phyloP scores from a whole-genome alignment of 129 eudicot genomes.

The Saussurea involucrata region DNA sequence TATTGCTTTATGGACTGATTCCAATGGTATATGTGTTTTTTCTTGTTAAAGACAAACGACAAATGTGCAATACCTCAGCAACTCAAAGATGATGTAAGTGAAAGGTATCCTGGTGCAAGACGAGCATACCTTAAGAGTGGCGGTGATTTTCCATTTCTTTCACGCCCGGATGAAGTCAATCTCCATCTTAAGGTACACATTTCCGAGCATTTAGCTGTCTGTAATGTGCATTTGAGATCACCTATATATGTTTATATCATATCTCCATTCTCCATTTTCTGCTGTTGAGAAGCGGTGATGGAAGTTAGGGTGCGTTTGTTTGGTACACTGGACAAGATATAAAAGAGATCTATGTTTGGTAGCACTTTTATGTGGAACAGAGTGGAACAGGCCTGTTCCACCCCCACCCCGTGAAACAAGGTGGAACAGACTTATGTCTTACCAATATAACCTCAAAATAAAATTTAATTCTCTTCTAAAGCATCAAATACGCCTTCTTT shows the following conservation, averaged over 20 bases:
- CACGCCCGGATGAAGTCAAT: slow-evolving; percentile 96
- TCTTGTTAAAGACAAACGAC: slow-evolving; percentile 70
- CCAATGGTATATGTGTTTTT: slow-evolving; percentile 6
- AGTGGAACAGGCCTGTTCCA: too few species aligned
- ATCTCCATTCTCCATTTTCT: neutral
- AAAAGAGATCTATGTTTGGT: too few species aligned
- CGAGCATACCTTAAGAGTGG: slow-evolving; percentile 82
- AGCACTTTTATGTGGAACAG: too few species aligned
- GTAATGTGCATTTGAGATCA: neutral
- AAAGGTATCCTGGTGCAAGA: slow-evolving; percentile 91
- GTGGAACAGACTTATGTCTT: too few species aligned
- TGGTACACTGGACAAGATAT: too few species aligned
- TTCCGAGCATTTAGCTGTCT: neutral
- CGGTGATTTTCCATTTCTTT: slow-evolving; percentile 95
- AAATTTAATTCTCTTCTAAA: too few species aligned
- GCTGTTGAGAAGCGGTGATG: neutral
- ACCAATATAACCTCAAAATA: too few species aligned
- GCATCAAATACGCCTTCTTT: too few species aligned
- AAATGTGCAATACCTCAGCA: slow-evolving; percentile 77
- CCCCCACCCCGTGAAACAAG: too few species aligned
- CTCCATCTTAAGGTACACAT: slow-evolving; percentile 88
- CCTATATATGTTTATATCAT: neutral
- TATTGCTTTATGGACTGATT: neutral
- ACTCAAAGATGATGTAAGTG: slow-evolving; percentile 85
- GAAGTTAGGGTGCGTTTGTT: too few species aligned